These are phyloP conservation scores for Cercophora samala DNA, from an alignment of 495 filamentous ascomycete species.

Conservation along the genomic window DNA sequence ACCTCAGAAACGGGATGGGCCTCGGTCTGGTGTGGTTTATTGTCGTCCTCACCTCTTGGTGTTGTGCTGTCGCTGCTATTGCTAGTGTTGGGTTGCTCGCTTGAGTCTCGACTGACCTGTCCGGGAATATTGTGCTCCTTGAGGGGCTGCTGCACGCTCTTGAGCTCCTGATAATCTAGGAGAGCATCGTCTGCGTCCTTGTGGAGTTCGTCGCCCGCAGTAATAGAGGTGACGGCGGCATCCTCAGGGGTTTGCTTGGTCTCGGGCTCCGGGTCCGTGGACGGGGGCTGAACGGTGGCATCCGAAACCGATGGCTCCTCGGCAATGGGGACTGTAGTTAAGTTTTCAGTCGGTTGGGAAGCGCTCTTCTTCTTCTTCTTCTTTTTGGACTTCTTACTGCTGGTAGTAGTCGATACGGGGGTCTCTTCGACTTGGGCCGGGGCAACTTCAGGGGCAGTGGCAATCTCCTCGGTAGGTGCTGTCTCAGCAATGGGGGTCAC, in stretches of 20 bases:
- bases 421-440: constrained; percentile 10
- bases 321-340: not conserved
- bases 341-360: not conserved
- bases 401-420: not conserved
- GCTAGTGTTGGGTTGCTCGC: constrained; percentile 5
- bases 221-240: not conserved
- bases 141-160: constrained; percentile 30
- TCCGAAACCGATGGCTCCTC: not conserved
- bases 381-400: constrained; percentile 29
- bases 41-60: constrained; percentile 28
- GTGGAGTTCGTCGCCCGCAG: not conserved
- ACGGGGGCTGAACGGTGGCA: not conserved
- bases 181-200: not conserved
- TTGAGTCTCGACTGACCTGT: constrained; percentile 11
- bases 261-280: not conserved
- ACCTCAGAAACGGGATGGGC: constrained; percentile 18
- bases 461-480: constrained; percentile 14
- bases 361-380: constrained; percentile 31
- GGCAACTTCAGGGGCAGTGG: not conserved
- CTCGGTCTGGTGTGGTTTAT: constrained; percentile 19
- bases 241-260: not conserved
- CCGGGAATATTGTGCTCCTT: constrained; percentile 20
- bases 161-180: not conserved
- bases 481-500: not conserved
- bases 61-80: constrained; percentile 9